These are phyloP conservation scores for Irpex lacteus DNA, from an alignment of 1,284 basidiomycete species.

Conservation along the genomic window DNA sequence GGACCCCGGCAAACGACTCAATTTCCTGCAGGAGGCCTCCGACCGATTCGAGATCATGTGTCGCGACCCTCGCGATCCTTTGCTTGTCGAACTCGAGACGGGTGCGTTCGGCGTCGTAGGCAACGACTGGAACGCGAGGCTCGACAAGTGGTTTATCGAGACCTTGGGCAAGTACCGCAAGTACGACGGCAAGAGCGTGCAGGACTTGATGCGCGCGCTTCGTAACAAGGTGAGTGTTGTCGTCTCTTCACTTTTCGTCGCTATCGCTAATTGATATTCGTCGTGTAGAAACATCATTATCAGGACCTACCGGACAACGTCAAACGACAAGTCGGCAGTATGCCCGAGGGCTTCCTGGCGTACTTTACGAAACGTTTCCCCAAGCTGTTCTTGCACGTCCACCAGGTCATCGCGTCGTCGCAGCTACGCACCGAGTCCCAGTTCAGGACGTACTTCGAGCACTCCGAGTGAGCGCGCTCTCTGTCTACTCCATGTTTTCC, in stretches of 20 bases:
- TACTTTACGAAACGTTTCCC: slow-evolving; percentile 97
- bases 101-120: slow-evolving; percentile 71
- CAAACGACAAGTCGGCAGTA: slow-evolving; percentile 81
- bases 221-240: slow-evolving; percentile 81
- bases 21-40: slow-evolving; percentile 95
- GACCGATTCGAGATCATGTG: slow-evolving; percentile 99
- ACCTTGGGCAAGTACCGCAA: slow-evolving; percentile 96
- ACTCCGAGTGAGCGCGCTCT: slow-evolving; percentile 41
- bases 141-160: slow-evolving; percentile 90
- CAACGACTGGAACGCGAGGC: slow-evolving; percentile 82
- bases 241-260: background rate
- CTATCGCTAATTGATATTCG: too few species aligned
- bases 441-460: slow-evolving; percentile 83
- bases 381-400: slow-evolving; percentile 87
- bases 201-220: slow-evolving; percentile 89
- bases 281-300: slow-evolving; percentile 90
- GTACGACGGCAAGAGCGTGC: slow-evolving; percentile 88
- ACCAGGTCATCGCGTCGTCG: slow-evolving; percentile 72
- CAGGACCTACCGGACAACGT: slow-evolving; percentile 92
- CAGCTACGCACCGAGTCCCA: slow-evolving; percentile 74
- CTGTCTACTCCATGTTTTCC: too few species aligned
- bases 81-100: slow-evolving; percentile 76
- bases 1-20: slow-evolving; percentile 82
- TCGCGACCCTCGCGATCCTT: slow-evolving; percentile 80
- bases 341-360: slow-evolving; percentile 89